phyloP scores from a whole-genome alignment of 2,329 filamentous ascomycete species.

The Calonectria honghensis region DNA sequence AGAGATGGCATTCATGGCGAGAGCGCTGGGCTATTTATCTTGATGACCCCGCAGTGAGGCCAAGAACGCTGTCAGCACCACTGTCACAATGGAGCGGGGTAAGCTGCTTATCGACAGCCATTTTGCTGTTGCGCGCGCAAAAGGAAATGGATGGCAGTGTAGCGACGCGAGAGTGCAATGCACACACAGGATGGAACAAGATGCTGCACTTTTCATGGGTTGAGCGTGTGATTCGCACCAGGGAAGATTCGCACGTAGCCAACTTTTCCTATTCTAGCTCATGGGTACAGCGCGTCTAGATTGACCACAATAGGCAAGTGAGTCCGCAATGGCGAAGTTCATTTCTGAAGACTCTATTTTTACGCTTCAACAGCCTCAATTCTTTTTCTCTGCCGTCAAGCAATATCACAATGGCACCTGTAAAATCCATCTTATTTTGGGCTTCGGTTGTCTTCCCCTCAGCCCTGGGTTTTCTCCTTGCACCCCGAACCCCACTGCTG shows the following conservation, averaged over 20 bases:
- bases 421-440: not conserved
- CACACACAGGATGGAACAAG: not conserved
- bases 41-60: not conserved
- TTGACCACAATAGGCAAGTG: constrained; percentile 19
- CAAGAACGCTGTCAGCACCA: not conserved
- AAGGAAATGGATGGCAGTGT: not conserved
- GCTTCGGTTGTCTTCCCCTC: not conserved
- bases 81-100: not conserved
- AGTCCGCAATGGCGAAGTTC: not conserved
- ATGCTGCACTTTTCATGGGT: not conserved
- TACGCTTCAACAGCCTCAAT: not conserved
- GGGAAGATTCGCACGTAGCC: not conserved
- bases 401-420: not conserved
- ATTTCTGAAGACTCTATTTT: not conserved
- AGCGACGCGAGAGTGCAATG: not conserved
- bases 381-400: not conserved
- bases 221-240: not conserved
- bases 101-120: not conserved
- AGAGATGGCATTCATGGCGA: not conserved
- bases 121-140: not conserved
- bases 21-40: not conserved
- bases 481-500: not conserved
- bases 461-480: too few relatives aligned
- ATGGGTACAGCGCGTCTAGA: not conserved
- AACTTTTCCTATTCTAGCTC: not conserved